phyloP scores from a whole-genome alignment of 179 eudicot species.

The Beta corolliflora region DNA sequence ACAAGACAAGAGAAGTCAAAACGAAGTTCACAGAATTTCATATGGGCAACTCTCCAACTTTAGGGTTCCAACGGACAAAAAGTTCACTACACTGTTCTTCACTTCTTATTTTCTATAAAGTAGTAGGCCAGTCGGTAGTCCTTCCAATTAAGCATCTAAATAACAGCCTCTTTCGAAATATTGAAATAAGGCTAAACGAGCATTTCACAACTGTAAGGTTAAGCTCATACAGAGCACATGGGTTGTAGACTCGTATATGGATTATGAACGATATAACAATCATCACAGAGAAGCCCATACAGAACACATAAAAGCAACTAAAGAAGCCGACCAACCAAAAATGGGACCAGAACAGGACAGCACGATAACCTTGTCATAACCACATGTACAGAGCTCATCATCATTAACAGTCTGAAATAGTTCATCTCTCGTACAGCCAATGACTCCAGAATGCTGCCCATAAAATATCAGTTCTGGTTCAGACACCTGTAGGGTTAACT shows the following conservation, averaged over 20 bases:
- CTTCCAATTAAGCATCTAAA: neutral
- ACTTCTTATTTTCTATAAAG: neutral
- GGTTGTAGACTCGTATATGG: no score
- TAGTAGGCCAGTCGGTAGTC: neutral
- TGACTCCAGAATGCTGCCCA: constrained; percentile 85
- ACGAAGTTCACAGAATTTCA: neutral
- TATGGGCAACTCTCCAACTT: neutral
- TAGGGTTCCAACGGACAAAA: neutral
- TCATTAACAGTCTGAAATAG: constrained; percentile 38
- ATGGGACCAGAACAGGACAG: constrained; percentile 13
- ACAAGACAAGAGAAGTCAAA: neutral
- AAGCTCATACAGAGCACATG: neutral
- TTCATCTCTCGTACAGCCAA: constrained; percentile 61
- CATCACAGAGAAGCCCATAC: neutral
- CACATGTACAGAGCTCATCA: constrained; percentile 46
- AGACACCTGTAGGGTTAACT: constrained; percentile 27
- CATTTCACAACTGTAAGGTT: no score
- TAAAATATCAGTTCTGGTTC: constrained; percentile 85
- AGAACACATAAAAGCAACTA: constrained; percentile 1
- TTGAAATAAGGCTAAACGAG: neutral
- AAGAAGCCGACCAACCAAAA: constrained; percentile 12
- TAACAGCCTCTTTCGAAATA: neutral
- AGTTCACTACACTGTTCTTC: neutral
- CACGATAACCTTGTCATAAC: constrained; percentile 78
- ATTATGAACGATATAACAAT: no score